Evolutionary conservation across 495 filamentous ascomycete genomes (phyloP), one percentile per base, ranked within the genome.

Genomic region (Xylaria acuta): DNA sequence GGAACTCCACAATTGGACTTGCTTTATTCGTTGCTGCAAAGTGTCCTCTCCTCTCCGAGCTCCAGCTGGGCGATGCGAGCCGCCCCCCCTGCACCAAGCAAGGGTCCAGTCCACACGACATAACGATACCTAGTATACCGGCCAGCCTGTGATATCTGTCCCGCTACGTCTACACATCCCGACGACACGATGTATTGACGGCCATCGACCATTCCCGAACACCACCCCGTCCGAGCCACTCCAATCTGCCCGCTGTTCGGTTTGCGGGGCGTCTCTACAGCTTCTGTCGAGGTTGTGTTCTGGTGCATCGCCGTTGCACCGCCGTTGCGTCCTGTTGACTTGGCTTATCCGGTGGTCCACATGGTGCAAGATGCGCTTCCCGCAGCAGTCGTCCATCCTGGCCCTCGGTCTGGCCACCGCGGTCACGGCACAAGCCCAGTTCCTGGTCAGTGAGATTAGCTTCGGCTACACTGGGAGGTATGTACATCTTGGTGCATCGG

Each of bases 391-490:
- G 27, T 80, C 77, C 73, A 75, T 82, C 70, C 71, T 84, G 41
- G 82, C 81, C 68, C 78, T 81, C 60, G 82, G 90, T 43, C 81
- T 91, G 70, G 86, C 87, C 64, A 81, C 88, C 45, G 83, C 84
- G 40, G 51, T 45, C 30, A 30, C 70, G 25, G 90, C 90, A 45
- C 88, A 92, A 74, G 88, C 86, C 53, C 83, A 87, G 56, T 87
- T 86, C 73, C 84, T 89, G 27, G 81, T 86, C 69, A 86, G 81
- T 64, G 87, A 90, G 82, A 81, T 90, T 86, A 95, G 92, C 78
- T 97, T 97, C 79, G 94, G 94, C 25, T 88, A 92, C 75, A 87
- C 87, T 66, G 81, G 83, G 63, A 90, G 86, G 91, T 93, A 84
- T 69, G 85, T 76, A 58, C 25, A 68, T 38, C 7, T 18, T 22